Conservation (phyloP, 1,139 yeast species). For the Hansenula anomala region DNA sequence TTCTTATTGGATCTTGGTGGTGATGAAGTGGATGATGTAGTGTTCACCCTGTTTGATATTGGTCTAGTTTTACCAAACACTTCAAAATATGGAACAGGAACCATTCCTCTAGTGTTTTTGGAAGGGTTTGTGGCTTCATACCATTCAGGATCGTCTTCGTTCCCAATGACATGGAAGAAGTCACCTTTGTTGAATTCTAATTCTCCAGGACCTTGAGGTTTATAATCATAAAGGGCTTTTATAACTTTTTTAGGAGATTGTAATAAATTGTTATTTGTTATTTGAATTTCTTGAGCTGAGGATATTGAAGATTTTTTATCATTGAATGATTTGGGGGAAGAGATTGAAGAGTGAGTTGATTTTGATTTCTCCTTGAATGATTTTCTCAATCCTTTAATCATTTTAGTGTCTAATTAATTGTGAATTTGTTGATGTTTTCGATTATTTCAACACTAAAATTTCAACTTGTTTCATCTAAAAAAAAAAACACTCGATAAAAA, state of each 20-base stretch:
- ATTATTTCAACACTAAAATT: no score
- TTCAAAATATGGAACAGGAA: slow-evolving; percentile 82
- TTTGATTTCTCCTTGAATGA: slow-evolving; percentile 21
- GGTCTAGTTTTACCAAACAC: slow-evolving; percentile 53
- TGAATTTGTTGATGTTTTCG: no score
- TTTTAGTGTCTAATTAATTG: no score
- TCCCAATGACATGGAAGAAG: slow-evolving; percentile 74
- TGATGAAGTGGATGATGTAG: slow-evolving; percentile 3
- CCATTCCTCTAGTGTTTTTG: slow-evolving; percentile 73
- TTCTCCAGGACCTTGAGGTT: slow-evolving; percentile 80
- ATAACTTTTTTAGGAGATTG: slow-evolving; percentile 72
- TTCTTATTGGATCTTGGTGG: slow-evolving; percentile 13
- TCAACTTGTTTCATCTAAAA: neutral
- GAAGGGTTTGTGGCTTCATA: slow-evolving; percentile 89
- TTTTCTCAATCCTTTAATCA: slow-evolving; percentile 25
- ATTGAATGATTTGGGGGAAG: slow-evolving; percentile 16
- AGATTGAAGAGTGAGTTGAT: slow-evolving; percentile 19
- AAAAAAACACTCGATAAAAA: no score
- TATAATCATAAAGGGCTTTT: slow-evolving; percentile 74
- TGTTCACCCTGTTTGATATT: slow-evolving; percentile 11
- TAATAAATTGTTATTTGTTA: slow-evolving; percentile 16
- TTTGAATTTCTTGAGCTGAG: slow-evolving; percentile 16
- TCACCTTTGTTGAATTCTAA: slow-evolving; percentile 77
- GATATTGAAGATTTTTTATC: slow-evolving; percentile 17
- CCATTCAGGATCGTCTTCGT: slow-evolving; percentile 67